Conservation (phyloP, 83 land plant genomes). For the Picea engelmannii region DNA sequence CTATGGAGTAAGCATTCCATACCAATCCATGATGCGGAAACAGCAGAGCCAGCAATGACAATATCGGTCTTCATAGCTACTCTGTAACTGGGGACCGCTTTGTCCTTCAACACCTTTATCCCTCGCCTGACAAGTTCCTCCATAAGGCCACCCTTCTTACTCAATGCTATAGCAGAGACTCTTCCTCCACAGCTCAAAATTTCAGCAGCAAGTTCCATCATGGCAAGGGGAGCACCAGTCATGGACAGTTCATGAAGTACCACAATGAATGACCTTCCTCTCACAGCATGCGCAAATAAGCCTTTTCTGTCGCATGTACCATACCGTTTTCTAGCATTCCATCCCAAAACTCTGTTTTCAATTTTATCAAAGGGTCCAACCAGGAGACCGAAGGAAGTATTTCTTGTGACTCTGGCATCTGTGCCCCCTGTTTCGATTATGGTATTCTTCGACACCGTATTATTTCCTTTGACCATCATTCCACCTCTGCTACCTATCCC, state of each 20-base stretch:
- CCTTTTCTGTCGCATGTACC: constrained; percentile 68
- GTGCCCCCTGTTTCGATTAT: constrained; percentile 16
- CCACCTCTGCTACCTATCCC: constrained; percentile 2
- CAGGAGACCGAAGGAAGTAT: constrained; percentile 65
- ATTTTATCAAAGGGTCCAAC: constrained; percentile 88
- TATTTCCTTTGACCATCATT: constrained; percentile 9
- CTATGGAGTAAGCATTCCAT: constrained; percentile 11
- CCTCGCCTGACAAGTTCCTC: constrained; percentile 68
- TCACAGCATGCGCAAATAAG: constrained; percentile 62
- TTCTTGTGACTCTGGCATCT: constrained; percentile 33
- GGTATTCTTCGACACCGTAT: constrained; percentile 6
- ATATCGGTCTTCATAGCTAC: constrained; percentile 83
- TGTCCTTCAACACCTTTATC: constrained; percentile 77
- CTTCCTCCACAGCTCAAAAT: constrained; percentile 91
- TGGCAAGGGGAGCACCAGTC: constrained; percentile 97
- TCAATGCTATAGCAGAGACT: constrained; percentile 79
- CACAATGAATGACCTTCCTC: constrained; percentile 68
- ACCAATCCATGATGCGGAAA: constrained; percentile 97
- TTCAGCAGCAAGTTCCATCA: constrained; percentile 93
- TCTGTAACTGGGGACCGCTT: constrained; percentile 65
- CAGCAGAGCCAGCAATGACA: constrained; percentile 94
- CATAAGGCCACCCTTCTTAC: constrained; percentile 85
- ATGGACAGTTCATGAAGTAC: constrained; percentile 95
- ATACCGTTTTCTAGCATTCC: constrained; percentile 53
- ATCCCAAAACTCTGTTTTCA: constrained; percentile 64